Evolutionary conservation across 2,329 filamentous ascomycete species (phyloP), one percentile per base, ranked within the genome.

Genomic region (Cladosporium oxysporum): DNA sequence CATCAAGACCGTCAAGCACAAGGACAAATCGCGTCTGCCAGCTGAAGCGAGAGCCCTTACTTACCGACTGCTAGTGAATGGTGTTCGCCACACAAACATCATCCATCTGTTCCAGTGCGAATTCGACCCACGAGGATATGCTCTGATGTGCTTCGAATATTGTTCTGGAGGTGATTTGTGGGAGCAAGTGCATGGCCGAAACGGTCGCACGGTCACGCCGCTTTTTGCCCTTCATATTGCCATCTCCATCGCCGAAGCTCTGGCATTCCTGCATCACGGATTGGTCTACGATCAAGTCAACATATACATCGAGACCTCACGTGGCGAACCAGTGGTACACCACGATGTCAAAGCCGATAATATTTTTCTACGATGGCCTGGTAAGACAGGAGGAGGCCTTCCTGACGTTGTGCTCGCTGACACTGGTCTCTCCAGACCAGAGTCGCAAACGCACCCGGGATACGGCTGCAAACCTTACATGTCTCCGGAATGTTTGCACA

Each of bases 201-300:
- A n/a, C 5, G 26, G 52, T 3, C 21, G 49, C 29, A n/a, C 28
- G 21, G 31, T 11, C 1, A 47, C 16, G 3, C 49, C 49, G n/a
- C 26, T 63, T 8, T 63, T 63, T 29, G 60, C 50, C 16, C 18
- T 63, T 8, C 60, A 63, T 26, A 57, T 63, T 18, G 41, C n/a
- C n/a, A 41, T 63, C 12, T 55, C 47, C 6, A 14, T 63, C 6
- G 23, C n/a, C 12, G 60, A 63, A 21, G 60, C 49, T 47, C 23
- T 63, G 8, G 50, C 49, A 5, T 63, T 63, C 26, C 21, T 63
- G 7, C 60, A 63, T 33, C 60, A 63, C 35, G 60, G 60, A 12
- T 10, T 55, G 33, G 26, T 23, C 3, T 44, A 44, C 21, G 33
- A 28, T n/a, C 16, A 21, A 10, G 23, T 33, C 14, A n/a, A 26